Evolutionary conservation across 2,329 filamentous ascomycete genomes (phyloP).

Genomic region (Setomelanomma holmii): DNA sequence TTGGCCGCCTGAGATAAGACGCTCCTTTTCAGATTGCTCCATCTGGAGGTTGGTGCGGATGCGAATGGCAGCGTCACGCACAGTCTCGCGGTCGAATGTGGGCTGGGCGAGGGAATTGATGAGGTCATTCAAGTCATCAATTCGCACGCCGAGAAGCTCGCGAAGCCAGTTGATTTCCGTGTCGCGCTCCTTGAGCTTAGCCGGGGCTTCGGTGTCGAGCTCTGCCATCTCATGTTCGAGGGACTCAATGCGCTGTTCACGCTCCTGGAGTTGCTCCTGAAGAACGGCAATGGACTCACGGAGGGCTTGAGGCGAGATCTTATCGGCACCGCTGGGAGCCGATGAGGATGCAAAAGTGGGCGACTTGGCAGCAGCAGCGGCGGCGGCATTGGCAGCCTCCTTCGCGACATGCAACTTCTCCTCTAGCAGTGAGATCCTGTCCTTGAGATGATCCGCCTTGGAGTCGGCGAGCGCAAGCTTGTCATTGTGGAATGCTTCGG

Average conservation of each 20-base stretch:
- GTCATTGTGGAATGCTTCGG: constrained; percentile 81
- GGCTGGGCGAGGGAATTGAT: constrained; percentile 79
- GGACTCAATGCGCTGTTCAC: constrained; percentile 86
- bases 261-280: constrained; percentile 94
- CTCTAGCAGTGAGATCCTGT: constrained; percentile 83
- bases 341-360: constrained; percentile 50
- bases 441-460: constrained; percentile 84
- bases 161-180: constrained; percentile 95
- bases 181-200: constrained; percentile 87
- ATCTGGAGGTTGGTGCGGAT: constrained; percentile 95
- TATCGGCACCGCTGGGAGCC: constrained; percentile 68
- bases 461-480: constrained; percentile 82
- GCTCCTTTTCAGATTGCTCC: constrained; percentile 95
- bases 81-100: constrained; percentile 75
- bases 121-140: constrained; percentile 91
- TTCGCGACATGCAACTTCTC: constrained; percentile 91
- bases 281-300: constrained; percentile 95
- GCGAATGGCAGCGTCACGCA: constrained; percentile 90
- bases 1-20: constrained; percentile 71
- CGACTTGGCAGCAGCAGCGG: constrained; percentile 67
- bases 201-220: constrained; percentile 77
- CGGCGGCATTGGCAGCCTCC: constrained; percentile 83
- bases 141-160: constrained; percentile 87
- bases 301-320: constrained; percentile 91
- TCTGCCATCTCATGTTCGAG: constrained; percentile 75